These are phyloP conservation scores for Ganoderma multipileum DNA, from an alignment of 1,284 basidiomycete species.

Conservation along the genomic window DNA sequence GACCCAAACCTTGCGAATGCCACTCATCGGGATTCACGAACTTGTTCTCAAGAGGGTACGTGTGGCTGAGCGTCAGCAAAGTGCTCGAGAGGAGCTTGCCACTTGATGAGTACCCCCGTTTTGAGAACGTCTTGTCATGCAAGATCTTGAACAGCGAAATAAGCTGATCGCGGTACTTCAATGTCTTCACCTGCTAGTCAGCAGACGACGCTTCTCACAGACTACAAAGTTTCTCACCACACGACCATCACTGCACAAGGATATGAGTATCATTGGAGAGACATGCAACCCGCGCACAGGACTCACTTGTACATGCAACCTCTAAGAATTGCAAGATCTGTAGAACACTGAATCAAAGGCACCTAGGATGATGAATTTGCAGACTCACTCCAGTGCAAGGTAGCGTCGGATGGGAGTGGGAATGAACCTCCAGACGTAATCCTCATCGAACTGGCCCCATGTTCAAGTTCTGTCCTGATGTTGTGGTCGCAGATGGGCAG, in stretches of 20 bases:
- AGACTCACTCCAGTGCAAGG: constrained; percentile 85
- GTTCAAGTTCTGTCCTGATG: constrained; percentile 81
- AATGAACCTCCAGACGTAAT: constrained; percentile 81
- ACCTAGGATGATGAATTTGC: background rate
- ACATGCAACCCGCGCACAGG: background rate
- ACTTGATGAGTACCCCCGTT: constrained; percentile 85
- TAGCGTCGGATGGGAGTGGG: constrained; percentile 82
- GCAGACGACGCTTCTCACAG: background rate
- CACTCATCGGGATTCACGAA: constrained; percentile 86
- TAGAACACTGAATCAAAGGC: background rate
- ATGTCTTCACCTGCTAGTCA: constrained; percentile 31
- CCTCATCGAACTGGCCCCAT: constrained; percentile 85
- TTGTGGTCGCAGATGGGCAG: constrained; percentile 77
- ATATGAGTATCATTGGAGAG: background rate
- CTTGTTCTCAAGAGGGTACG: constrained; percentile 85
- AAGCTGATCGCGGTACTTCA: constrained; percentile 70
- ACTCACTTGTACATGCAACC: constrained; percentile 76
- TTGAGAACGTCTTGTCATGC: constrained; percentile 77
- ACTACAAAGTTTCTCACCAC: constrained; percentile 49
- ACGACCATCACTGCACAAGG: constrained; percentile 59
- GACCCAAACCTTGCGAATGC: constrained; percentile 68
- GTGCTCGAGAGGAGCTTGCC: constrained; percentile 82
- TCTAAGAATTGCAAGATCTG: constrained; percentile 73
- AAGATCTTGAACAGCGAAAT: constrained; percentile 73
- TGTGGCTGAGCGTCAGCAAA: constrained; percentile 79